A percentile compares a stretch with the other conserved stretches of the same genome.
Evolutionary conservation across 805 yeast species (phyloP).

Genomic region (Gaillardinia entomophila): DNA sequence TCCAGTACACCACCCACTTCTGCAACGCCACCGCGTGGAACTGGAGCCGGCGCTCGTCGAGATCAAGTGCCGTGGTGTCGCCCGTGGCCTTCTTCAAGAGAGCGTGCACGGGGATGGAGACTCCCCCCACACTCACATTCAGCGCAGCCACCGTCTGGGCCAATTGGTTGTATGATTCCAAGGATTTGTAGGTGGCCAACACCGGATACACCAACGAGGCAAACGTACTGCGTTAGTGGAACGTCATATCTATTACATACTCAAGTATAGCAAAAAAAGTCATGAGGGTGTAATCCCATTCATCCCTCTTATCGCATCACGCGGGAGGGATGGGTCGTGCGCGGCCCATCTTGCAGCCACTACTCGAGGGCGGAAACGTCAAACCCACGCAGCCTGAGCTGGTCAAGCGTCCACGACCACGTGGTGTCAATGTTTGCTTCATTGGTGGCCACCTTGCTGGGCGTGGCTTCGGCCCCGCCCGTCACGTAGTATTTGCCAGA

Average conservation of each 20-base stretch:
- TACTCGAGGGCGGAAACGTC: not conserved
- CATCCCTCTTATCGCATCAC: not conserved
- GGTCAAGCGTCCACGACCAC: slow-evolving; percentile 23
- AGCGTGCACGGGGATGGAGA: slow-evolving; percentile 34
- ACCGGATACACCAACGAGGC: slow-evolving; percentile 53
- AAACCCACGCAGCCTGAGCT: slow-evolving; percentile 14
- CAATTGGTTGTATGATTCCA: slow-evolving; percentile 34
- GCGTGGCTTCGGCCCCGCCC: slow-evolving; percentile 22
- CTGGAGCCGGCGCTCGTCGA: slow-evolving; percentile 12
- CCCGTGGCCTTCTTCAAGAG: slow-evolving; percentile 25
- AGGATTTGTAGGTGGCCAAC: slow-evolving; percentile 55
- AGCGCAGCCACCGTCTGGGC: slow-evolving; percentile 22
- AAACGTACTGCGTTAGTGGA: slow-evolving; percentile 15
- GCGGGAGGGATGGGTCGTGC: no score
- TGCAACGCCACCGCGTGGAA: slow-evolving; percentile 22
- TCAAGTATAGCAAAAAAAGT: not conserved
- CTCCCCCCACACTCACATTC: slow-evolving; percentile 30
- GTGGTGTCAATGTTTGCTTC: slow-evolving; percentile 15
- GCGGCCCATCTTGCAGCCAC: not conserved
- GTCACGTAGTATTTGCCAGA: slow-evolving; percentile 25
- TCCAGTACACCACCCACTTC: slow-evolving; percentile 56
- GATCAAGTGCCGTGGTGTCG: slow-evolving; percentile 6
- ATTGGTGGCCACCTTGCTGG: slow-evolving; percentile 20
- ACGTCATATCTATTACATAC: not conserved
- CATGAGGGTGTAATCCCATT: not conserved